A percentile compares a stretch with the other conserved stretches of the same genome.
These are phyloP conservation scores for Simmondsia chinensis DNA, from an alignment of 148 eudicot species.

Conservation along the genomic window DNA sequence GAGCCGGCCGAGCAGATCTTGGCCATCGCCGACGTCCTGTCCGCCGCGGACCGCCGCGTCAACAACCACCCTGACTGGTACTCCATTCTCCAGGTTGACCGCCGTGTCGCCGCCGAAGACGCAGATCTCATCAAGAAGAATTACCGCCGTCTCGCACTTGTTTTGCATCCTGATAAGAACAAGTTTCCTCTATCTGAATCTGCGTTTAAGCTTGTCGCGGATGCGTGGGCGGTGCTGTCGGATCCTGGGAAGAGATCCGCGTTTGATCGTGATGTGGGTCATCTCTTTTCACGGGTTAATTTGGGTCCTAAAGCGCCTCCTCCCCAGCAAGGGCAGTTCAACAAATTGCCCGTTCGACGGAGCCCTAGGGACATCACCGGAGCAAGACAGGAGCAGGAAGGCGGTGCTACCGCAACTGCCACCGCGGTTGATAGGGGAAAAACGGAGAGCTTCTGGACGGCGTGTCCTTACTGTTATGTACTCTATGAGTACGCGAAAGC, in stretches of 20 bases:
- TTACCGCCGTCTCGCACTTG: slow-evolving; percentile 69
- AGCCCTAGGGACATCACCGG: slow-evolving; percentile 19
- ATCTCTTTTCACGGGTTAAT: slow-evolving; percentile 38
- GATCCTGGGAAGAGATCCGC: slow-evolving; percentile 21
- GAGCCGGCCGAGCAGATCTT: slow-evolving; percentile 88
- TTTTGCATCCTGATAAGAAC: slow-evolving; percentile 85
- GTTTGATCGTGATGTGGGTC: slow-evolving; percentile 36
- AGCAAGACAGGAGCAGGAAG: not conserved
- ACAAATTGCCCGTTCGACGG: slow-evolving; percentile 50
- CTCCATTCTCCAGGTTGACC: slow-evolving; percentile 52
- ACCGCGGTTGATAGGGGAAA: not conserved
- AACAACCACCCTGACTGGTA: slow-evolving; percentile 54
- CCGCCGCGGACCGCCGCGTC: slow-evolving; percentile 50
- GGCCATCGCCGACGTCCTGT: slow-evolving; percentile 64
- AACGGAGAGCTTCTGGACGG: slow-evolving; percentile 57
- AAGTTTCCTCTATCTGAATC: slow-evolving; percentile 45
- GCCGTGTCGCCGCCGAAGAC: slow-evolving; percentile 28
- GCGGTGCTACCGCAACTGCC: not conserved
- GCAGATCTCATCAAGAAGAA: slow-evolving; percentile 50
- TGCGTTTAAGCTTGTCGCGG: slow-evolving; percentile 76
- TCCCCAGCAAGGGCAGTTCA: slow-evolving; percentile 5
- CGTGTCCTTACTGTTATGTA: slow-evolving; percentile 82
- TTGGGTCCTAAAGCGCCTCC: slow-evolving; percentile 11
- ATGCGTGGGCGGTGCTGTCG: slow-evolving; percentile 60
- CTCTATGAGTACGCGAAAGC: slow-evolving; percentile 54